These are phyloP conservation scores for Saccharomycopsis olivae DNA, from an alignment of 805 yeast genomes.

Conservation along the genomic window DNA sequence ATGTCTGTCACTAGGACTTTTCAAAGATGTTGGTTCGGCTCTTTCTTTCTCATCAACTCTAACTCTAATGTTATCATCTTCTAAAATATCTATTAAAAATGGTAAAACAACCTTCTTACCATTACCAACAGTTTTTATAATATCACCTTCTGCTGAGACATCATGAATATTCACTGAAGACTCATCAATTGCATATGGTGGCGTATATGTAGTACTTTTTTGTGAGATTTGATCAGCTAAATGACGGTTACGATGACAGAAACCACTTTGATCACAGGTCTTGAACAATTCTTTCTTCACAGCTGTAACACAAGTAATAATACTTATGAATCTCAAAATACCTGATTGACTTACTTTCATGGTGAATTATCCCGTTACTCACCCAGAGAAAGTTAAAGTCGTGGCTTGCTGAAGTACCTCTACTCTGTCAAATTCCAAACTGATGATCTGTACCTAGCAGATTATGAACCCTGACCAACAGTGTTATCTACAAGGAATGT, in stretches of 20 bases:
- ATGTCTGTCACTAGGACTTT: conserved; percentile 22
- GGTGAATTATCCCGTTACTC: too few relatives aligned
- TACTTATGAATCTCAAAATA: too few relatives aligned
- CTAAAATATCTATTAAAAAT: conserved; percentile 45
- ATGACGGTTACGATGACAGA: conserved; percentile 70
- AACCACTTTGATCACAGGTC: conserved; percentile 70
- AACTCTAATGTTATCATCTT: conserved; percentile 50
- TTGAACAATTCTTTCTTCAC: conserved; percentile 71
- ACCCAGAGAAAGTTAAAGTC: too few relatives aligned
- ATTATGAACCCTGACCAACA: too few relatives aligned
- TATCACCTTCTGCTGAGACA: conserved; percentile 33
- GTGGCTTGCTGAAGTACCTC: too few relatives aligned
- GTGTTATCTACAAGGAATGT: too few relatives aligned
- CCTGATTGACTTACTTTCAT: too few relatives aligned
- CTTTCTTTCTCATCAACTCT: conserved; percentile 54
- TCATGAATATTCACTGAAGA: conserved; percentile 24
- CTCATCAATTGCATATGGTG: conserved; percentile 34
- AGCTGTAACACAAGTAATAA: too few relatives aligned
- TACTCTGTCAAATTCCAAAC: too few relatives aligned
- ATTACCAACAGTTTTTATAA: conserved; percentile 35
- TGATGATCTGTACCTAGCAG: too few relatives aligned
- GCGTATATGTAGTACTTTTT: conserved; percentile 22
- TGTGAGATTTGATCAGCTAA: conserved; percentile 37
- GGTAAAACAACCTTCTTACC: conserved; percentile 38
- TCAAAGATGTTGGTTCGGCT: conserved; percentile 20